Evolutionary conservation across 2,329 filamentous ascomycete species (phyloP).

Genomic region (Cadophora luteo-olivacea): DNA sequence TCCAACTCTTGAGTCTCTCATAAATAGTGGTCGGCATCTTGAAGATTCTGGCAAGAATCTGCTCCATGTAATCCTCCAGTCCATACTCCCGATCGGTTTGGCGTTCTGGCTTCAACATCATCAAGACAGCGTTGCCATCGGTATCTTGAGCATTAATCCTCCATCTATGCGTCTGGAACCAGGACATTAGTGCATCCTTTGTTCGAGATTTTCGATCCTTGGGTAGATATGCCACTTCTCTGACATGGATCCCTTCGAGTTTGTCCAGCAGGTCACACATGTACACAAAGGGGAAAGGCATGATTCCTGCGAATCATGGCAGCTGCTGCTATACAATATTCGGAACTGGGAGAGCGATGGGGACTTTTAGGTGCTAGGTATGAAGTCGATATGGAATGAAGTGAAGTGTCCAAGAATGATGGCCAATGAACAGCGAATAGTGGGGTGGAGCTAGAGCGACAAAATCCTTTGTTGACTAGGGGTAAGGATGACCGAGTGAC

Average conservation of each 20-base stretch:
- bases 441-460: neutral
- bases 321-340: neutral
- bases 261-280: slow-evolving; percentile 77
- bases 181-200: slow-evolving; percentile 63
- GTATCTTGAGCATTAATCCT: slow-evolving; percentile 63
- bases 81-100: slow-evolving; percentile 80
- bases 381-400: neutral
- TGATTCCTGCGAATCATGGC: slow-evolving; percentile 43
- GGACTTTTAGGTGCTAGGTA: neutral
- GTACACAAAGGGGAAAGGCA: slow-evolving; percentile 72
- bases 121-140: slow-evolving; percentile 70
- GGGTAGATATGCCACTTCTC: slow-evolving; percentile 49
- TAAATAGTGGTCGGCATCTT: slow-evolving; percentile 67
- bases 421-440: neutral
- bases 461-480: neutral
- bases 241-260: slow-evolving; percentile 55
- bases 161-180: slow-evolving; percentile 71
- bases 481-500: neutral
- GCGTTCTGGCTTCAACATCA: slow-evolving; percentile 76
- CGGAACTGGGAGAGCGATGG: neutral
- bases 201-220: slow-evolving; percentile 55
- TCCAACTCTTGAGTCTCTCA: slow-evolving; percentile 66
- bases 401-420: neutral
- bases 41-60: slow-evolving; percentile 72
- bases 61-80: slow-evolving; percentile 67